Percentiles rank a stretch among this genome's conserved stretches.
These are phyloP conservation scores for Sugiyamaella smithiae DNA, from an alignment of 805 yeast genomes.

Conservation along the genomic window DNA sequence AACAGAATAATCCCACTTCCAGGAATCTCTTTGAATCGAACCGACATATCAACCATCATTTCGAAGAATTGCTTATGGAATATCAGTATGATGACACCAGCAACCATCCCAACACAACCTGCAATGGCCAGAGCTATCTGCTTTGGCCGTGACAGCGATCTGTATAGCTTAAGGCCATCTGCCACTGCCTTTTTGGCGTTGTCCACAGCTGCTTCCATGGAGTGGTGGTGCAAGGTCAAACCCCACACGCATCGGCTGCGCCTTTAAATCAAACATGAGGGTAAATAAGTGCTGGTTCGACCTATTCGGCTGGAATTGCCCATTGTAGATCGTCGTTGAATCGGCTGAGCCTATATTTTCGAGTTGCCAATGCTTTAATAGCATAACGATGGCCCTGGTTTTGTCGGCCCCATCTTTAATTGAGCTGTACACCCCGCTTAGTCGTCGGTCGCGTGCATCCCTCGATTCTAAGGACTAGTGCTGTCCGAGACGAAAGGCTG, in stretches of 20 bases:
- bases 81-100: conserved; percentile 28
- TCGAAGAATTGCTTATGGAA: conserved; percentile 35
- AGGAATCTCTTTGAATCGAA: conserved; percentile 31
- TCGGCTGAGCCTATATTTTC: no score
- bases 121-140: conserved; percentile 15
- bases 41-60: conserved; percentile 32
- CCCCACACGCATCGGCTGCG: not conserved
- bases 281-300: no score
- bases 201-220: not conserved
- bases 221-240: not conserved
- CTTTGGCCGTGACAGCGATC: conserved; percentile 14
- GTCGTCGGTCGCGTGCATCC: no score
- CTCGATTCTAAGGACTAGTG: no score
- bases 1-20: conserved; percentile 44
- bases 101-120: conserved; percentile 11
- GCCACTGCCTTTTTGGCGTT: not conserved
- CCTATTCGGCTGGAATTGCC: no score
- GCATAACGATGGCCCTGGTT: no score
- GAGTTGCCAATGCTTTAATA: no score
- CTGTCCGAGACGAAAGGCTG: no score
- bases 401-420: no score
- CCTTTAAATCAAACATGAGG: not conserved
- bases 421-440: no score
- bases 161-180: conserved; percentile 6
- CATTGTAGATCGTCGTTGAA: no score